Base-by-base conservation (phyloP, 2,329 filamentous ascomycete genomes). In the Hymenoscyphus repandus region DNA sequence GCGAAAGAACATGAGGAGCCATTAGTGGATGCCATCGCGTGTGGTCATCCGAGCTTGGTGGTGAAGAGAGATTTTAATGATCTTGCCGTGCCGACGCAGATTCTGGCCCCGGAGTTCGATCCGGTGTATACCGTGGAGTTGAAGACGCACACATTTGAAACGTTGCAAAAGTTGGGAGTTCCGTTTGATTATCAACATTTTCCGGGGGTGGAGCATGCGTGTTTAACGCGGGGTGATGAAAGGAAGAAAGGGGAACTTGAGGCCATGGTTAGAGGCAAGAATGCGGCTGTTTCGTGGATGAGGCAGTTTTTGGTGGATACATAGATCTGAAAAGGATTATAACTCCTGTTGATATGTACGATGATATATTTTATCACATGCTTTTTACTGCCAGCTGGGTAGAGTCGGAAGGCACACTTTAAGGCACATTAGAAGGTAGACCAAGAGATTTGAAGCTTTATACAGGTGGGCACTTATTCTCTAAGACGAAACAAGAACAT, bases 111-210 rank as follows among this genome's bases (percentile, higher is more conserved):
- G 4, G 52, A 54, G 39, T 41, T 37, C 6, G 52, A 54, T 20
- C 11, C n/a, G 0, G 27, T 32, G 12, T 50, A 40, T 37, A 54
- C 48, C 4, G 37, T n/a, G 1, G 52, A 54, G 41, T 39, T 54
- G 33, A 54, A 54, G 43, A 43, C n/a, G 15, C 46, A 47, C 32
- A 64, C 68, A 0, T 70, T 74, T 54, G 56, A 66, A 46, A 68
- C 65, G 7, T 51, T 79, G 36, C 67, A 62, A 20, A 65, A 58
- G 43, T 42, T 68, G 12, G 67, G 66, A 1, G 49, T 77, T 6
- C 59, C 68, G 11, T 78, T 72, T 54, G 73, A 77, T 45, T 80
- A 77, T 62, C 69, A 72, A 55, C 69, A 77, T 58, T 79, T 77
- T 54, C 72, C 76, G 0, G 73, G 72, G 0, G 62, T 78, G 13